Conservation (phyloP, 495 filamentous ascomycete species). For the Hyaloscypha finlandica region DNA sequence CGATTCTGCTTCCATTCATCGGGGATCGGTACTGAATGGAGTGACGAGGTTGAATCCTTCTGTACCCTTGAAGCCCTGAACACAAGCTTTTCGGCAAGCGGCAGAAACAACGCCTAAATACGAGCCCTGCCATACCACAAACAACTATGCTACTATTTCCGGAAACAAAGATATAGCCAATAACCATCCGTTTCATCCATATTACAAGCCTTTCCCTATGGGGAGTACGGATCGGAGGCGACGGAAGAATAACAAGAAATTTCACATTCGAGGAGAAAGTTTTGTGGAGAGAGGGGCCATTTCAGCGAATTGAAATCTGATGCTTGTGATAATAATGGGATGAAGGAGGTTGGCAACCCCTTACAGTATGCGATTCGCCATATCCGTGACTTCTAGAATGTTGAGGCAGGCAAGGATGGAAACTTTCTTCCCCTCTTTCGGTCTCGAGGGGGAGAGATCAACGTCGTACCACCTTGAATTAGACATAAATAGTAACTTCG, state of each 20-base stretch:
- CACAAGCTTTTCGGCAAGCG: background rate
- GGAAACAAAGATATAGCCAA: background rate
- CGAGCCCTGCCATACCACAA: background rate
- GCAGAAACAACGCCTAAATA: background rate
- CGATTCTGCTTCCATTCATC: no score
- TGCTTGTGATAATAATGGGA: background rate
- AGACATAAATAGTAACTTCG: background rate
- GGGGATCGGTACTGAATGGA: background rate
- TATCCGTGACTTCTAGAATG: background rate
- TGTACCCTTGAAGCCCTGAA: background rate
- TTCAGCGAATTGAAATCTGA: background rate
- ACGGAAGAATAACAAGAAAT: background rate
- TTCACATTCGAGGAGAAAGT: background rate
- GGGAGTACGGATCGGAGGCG: background rate
- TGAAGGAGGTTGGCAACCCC: background rate
- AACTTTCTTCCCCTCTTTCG: background rate
- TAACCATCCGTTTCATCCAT: constrained; percentile 4
- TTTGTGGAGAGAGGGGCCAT: background rate
- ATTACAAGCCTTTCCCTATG: background rate
- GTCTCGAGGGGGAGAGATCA: background rate
- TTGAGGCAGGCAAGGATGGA: background rate
- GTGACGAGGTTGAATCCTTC: background rate
- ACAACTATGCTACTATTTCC: background rate
- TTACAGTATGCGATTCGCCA: background rate
- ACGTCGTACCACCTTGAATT: background rate